Base-by-base conservation (phyloP, 2,329 filamentous ascomycete genomes). In the Colletotrichum spaethianum region DNA sequence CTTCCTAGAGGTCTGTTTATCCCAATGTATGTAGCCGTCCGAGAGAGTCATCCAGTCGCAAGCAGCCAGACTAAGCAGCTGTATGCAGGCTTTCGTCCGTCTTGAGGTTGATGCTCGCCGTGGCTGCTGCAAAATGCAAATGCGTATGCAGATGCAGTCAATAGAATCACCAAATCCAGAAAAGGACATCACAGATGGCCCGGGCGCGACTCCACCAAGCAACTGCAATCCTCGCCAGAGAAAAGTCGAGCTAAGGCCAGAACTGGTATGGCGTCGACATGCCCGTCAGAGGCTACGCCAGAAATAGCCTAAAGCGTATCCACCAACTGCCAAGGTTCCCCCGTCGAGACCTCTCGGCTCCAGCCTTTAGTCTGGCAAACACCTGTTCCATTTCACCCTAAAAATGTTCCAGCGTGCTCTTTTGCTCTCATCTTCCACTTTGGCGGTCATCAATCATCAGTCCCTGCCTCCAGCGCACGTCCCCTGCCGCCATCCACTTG, bases 301-400 rank as follows among this genome's bases (percentile, higher is more conserved):
- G 9, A 14, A 33, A 23, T 18, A 31, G 63, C 56, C 50, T 67
- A 68, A 38, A 26, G 2, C 14, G 7, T n/a, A 4, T 42, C 50
- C 33, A 55, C 48, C 33, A 55, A 14, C 42, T 42, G 42, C 48
- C 68, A 56, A 48, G 63, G 48, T 18, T 40, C 63, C 66, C 53
- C 62, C 6, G 52, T 53, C 23, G 20, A 48, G 44, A 18, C 26
- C 1, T 56, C 23, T 56, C 33, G 33, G 53, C 53, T 50, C 50
- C 52, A 55, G 50, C 66, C 50, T 57, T 63, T 56, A 63, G 53
- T 31, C 12, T 31, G 11, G 53, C 67, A 66, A 70, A 60, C 62
- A 46, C 46, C 44, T 44, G 53, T n/a, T 59, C 36, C 46, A 40
- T 53, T 33, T 42, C 42, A 59, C 53, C 61, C 67, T 57, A 59